phyloP scores from a whole-genome alignment of 352 stramenopile genomes.

The Phytophthora sojae region DNA sequence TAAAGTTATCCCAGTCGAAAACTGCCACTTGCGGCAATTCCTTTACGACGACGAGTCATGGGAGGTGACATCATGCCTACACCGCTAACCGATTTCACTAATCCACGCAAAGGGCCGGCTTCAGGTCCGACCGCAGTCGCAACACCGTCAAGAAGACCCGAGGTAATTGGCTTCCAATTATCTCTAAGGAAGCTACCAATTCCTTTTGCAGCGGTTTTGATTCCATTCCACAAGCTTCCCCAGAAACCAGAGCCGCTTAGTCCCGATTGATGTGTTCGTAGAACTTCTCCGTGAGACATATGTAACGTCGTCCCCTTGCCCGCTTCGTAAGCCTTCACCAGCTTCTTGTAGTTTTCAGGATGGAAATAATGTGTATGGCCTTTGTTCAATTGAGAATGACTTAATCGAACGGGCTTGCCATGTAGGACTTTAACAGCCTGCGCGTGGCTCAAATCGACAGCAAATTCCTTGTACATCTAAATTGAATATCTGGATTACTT shows the following conservation, averaged over 20 bases:
- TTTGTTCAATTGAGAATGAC: not conserved
- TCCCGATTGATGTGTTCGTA: not conserved
- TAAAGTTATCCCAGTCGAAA: slow-evolving; percentile 8
- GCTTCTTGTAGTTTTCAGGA: not conserved
- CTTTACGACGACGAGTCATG: slow-evolving; percentile 4
- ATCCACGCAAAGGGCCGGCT: slow-evolving; percentile 8
- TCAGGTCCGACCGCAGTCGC: slow-evolving; percentile 3
- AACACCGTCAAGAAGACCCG: slow-evolving; percentile 8
- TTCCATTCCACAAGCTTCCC: slow-evolving; percentile 11
- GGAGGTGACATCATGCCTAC: slow-evolving; percentile 5
- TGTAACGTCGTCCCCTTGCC: not conserved
- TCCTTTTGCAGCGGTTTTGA: slow-evolving; percentile 2
- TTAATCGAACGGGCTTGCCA: not conserved
- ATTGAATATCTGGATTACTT: not conserved
- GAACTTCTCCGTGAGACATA: not conserved
- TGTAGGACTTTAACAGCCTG: not conserved
- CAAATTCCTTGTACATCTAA: not conserved
- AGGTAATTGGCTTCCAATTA: slow-evolving; percentile 7
- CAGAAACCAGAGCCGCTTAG: slow-evolving; percentile 19
- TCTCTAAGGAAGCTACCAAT: not conserved
- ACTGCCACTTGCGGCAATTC: too few species aligned
- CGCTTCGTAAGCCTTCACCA: not conserved
- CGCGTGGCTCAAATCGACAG: not conserved
- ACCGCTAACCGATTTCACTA: not conserved
- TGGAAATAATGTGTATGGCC: not conserved